Evolutionary conservation across 2,329 filamentous ascomycete species (phyloP).

Genomic region (Aspergillus sp.): DNA sequence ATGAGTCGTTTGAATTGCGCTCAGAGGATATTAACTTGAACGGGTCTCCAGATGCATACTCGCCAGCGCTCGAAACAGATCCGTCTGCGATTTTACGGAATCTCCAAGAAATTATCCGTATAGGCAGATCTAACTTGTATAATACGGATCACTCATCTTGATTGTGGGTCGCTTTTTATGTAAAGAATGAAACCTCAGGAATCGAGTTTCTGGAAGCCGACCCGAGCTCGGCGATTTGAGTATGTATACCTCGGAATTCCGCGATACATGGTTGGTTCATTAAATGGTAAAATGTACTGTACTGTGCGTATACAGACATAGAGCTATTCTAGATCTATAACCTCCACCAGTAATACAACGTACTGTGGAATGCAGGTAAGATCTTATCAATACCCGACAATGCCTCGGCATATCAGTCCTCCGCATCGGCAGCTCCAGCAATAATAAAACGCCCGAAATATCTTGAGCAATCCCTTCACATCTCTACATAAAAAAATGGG

Average conservation of each 20-base stretch:
- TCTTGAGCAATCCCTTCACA: too few relatives aligned
- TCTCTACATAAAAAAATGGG: slow-evolving; percentile 40
- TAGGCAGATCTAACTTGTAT: background rate
- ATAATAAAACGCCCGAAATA: too few relatives aligned
- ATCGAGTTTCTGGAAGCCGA: background rate
- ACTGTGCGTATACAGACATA: too few relatives aligned
- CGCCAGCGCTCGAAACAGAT: background rate
- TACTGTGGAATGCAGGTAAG: too few relatives aligned
- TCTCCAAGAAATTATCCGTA: slow-evolving; percentile 4
- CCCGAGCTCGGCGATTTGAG: background rate
- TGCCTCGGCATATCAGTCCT: too few relatives aligned
- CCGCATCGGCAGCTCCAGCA: too few relatives aligned
- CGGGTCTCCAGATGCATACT: background rate
- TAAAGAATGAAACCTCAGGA: background rate
- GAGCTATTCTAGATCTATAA: too few relatives aligned
- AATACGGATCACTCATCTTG: background rate
- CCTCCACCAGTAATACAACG: too few relatives aligned
- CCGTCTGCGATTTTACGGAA: slow-evolving; percentile 2
- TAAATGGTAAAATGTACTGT: too few relatives aligned
- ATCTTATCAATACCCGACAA: too few relatives aligned
- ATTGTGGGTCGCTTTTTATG: background rate
- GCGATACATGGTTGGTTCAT: too few relatives aligned
- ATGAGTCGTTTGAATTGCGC: background rate
- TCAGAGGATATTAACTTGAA: background rate
- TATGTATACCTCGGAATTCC: too few relatives aligned